A percentile compares a stretch with the other conserved stretches of the same genome.
Conservation (phyloP, 352 stramenopile genomes). For the Pseudoperonospora humuli region DNA sequence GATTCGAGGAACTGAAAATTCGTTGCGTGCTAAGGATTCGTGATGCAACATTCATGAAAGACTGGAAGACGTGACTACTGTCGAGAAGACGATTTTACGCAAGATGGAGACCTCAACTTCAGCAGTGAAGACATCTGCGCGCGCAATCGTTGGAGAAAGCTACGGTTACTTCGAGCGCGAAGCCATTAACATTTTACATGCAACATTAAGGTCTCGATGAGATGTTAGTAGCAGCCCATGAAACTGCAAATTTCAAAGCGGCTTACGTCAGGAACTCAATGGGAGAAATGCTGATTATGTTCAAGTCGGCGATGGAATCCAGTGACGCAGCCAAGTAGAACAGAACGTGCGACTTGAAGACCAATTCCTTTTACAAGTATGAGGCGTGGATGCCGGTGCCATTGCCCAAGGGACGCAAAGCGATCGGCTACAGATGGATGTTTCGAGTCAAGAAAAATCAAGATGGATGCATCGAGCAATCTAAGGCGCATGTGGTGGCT, state of each 20-base stretch:
- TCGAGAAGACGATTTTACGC: not conserved
- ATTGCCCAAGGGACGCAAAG: not conserved
- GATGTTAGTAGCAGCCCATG: not conserved
- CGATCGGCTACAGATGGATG: constrained; percentile 1
- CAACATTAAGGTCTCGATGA: not conserved
- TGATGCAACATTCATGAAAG: not conserved
- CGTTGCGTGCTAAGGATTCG: not conserved
- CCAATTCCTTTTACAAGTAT: not conserved
- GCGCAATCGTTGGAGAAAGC: not conserved
- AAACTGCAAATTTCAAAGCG: not conserved
- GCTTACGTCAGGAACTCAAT: not conserved
- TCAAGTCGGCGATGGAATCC: too few species aligned
- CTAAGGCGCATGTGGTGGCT: not conserved
- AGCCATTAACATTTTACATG: not conserved
- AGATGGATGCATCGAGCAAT: not conserved
- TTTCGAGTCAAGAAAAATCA: constrained; percentile 9
- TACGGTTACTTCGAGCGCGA: not conserved
- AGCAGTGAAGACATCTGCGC: not conserved
- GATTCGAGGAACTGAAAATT: not conserved
- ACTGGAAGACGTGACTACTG: not conserved
- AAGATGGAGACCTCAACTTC: not conserved
- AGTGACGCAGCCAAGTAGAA: not conserved
- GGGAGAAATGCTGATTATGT: not conserved
- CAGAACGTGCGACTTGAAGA: not conserved
- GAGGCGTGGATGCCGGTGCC: not conserved